Percentiles rank a stretch among this genome's conserved stretches.
Evolutionary conservation across 768 basidiomycete genomes (phyloP).

Genomic region (Paxillus ammoniavirescens): DNA sequence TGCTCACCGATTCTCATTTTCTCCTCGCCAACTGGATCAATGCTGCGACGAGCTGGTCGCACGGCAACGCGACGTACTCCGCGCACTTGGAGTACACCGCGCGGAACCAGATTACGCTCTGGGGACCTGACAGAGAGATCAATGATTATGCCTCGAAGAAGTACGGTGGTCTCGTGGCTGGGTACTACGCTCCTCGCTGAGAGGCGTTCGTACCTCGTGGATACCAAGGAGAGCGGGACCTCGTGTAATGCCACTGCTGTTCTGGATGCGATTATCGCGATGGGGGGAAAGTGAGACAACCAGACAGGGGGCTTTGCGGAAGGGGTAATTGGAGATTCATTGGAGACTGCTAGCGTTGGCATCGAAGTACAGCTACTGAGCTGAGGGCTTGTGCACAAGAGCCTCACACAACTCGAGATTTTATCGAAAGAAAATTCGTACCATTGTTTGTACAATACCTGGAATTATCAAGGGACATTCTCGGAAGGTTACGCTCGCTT

Average conservation of each 20-base stretch:
- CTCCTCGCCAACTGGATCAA: slow-evolving; percentile 37
- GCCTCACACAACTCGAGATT: no score
- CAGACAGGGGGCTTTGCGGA: slow-evolving; percentile 16
- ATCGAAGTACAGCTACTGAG: slow-evolving; percentile 6
- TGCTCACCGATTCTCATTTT: slow-evolving; percentile 33
- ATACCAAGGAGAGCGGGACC: slow-evolving; percentile 24
- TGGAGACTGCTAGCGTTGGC: slow-evolving; percentile 15
- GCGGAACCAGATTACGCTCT: slow-evolving; percentile 43
- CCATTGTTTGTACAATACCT: no score
- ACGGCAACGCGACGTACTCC: slow-evolving; percentile 30
- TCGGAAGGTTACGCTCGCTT: no score
- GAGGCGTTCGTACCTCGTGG: slow-evolving; percentile 34
- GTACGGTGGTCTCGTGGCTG: slow-evolving; percentile 39
- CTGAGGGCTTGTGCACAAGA: no score
- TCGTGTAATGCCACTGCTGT: slow-evolving; percentile 30
- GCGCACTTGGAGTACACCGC: slow-evolving; percentile 38
- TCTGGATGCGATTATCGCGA: slow-evolving; percentile 24
- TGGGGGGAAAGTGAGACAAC: slow-evolving; percentile 33
- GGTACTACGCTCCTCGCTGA: slow-evolving; percentile 38
- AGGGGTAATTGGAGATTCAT: slow-evolving; percentile 19
- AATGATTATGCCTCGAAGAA: slow-evolving; percentile 45
- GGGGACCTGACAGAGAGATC: slow-evolving; percentile 42
- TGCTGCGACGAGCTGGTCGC: slow-evolving; percentile 30
- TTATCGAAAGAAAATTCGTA: no score
- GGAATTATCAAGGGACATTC: no score